Conservation (phyloP, 164 flowering plant species). For the grape (Vitis vinifera) region DNA sequence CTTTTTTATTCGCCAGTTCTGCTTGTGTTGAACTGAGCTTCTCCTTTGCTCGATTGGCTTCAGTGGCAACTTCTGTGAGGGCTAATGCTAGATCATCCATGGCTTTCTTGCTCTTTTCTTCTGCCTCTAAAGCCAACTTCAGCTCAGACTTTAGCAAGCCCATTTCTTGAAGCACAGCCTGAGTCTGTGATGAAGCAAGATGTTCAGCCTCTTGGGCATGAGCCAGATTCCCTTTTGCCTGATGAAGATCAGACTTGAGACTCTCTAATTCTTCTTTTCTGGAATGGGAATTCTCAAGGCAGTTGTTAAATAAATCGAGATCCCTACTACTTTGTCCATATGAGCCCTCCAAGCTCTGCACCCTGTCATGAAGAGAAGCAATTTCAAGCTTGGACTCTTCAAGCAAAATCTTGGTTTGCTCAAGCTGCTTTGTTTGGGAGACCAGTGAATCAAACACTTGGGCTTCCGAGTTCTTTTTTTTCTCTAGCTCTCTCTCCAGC, state of each 20-base stretch:
- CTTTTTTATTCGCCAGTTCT: slow-evolving; percentile 37
- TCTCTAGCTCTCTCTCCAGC: slow-evolving; percentile 42
- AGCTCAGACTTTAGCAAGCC: slow-evolving; percentile 45
- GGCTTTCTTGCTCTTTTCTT: slow-evolving; percentile 69
- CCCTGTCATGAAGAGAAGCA: slow-evolving; percentile 30
- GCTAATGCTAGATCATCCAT: slow-evolving; percentile 84
- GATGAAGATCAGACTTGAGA: slow-evolving; percentile 44
- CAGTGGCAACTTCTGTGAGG: slow-evolving; percentile 66
- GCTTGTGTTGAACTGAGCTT: slow-evolving; percentile 32
- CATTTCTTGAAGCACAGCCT: slow-evolving; percentile 33
- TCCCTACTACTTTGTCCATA: slow-evolving; percentile 1
- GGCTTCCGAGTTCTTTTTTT: slow-evolving; percentile 42
- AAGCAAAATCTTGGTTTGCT: slow-evolving; percentile 48
- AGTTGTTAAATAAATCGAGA: slow-evolving; percentile 6
- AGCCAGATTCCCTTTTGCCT: slow-evolving; percentile 23
- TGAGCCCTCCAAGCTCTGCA: slow-evolving; percentile 21
- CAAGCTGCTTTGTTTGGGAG: slow-evolving; percentile 54
- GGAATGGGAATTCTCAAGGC: slow-evolving; percentile 11
- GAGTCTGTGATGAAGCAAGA: slow-evolving; percentile 23
- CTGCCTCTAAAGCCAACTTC: slow-evolving; percentile 61
- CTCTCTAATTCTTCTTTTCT: slow-evolving; percentile 20
- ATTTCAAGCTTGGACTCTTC: slow-evolving; percentile 61
- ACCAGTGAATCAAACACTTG: slow-evolving; percentile 37
- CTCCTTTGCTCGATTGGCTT: slow-evolving; percentile 51
- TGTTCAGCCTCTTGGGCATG: slow-evolving; percentile 32